Evolutionary conservation across 1,139 yeast genomes (phyloP).

Genomic region (Pichia sp.): DNA sequence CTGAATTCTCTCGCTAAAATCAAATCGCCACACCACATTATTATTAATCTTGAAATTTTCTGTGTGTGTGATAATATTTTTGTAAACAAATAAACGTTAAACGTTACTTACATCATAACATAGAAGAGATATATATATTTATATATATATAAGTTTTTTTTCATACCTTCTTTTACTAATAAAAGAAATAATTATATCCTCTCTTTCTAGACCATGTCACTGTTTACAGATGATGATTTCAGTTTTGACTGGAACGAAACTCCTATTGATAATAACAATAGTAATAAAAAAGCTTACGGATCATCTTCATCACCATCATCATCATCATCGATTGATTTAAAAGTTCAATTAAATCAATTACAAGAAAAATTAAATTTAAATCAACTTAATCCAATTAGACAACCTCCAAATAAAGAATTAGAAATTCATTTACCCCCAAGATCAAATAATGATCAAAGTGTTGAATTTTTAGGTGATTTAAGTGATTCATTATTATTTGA

Average conservation of each 20-base stretch:
- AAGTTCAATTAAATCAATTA: conserved; percentile 55
- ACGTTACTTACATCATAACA: too few species aligned
- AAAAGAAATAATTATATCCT: too few species aligned
- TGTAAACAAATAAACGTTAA: too few species aligned
- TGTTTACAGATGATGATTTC: neutral
- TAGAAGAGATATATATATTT: too few species aligned
- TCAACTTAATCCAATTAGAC: conserved; percentile 6
- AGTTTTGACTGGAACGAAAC: conserved; percentile 9
- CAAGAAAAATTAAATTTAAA: conserved; percentile 37
- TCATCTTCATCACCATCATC: neutral
- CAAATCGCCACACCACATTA: too few species aligned
- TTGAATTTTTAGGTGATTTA: conserved; percentile 75
- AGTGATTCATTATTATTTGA: conserved; percentile 75
- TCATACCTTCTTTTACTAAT: too few species aligned
- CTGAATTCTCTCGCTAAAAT: too few species aligned
- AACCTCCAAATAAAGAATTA: conserved; percentile 19
- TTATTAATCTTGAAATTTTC: too few species aligned
- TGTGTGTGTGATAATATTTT: too few species aligned
- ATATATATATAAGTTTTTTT: too few species aligned
- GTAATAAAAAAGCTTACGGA: too few species aligned
- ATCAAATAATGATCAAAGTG: conserved; percentile 34
- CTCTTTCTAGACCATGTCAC: neutral
- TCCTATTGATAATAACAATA: conserved; percentile 1
- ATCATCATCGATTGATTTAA: conserved; percentile 37
- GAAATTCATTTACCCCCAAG: conserved; percentile 25